Percentiles rank a stretch among this genome's conserved stretches.
phyloP scores from a whole-genome alignment of 2,329 filamentous ascomycete species.

The Xylariaceae sp. region DNA sequence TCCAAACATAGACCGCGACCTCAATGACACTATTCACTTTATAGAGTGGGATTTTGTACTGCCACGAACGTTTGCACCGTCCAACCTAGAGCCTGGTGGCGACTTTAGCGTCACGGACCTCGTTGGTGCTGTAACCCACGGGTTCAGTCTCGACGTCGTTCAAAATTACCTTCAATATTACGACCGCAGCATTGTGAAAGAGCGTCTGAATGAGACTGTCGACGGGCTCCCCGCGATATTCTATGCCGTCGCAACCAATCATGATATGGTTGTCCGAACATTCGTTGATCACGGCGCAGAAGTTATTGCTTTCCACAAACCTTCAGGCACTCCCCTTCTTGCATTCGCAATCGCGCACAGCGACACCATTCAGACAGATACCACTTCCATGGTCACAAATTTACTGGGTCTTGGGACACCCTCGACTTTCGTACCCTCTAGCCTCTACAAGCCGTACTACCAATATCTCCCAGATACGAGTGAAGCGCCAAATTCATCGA shows the following conservation, averaged over 20 bases:
- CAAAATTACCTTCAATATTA: constrained; percentile 12
- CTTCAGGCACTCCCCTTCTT: constrained; percentile 18
- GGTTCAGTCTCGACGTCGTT: constrained; percentile 11
- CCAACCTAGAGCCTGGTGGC: no score
- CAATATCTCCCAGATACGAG: constrained; percentile 17
- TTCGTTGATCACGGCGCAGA: constrained; percentile 30
- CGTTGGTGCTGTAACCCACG: constrained; percentile 20
- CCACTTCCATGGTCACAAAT: constrained; percentile 12
- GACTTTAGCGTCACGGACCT: constrained; percentile 12
- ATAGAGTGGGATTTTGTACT: no score
- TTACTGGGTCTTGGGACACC: constrained; percentile 27
- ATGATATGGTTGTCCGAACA: constrained; percentile 17
- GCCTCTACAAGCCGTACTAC: constrained; percentile 22
- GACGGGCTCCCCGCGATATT: constrained; percentile 27
- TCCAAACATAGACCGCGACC: no score
- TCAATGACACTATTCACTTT: no score
- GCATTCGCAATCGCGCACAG: constrained; percentile 25
- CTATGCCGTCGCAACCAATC: constrained; percentile 25
- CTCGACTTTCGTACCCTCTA: constrained; percentile 18
- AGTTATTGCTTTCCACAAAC: constrained; percentile 18
- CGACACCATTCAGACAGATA: constrained; percentile 5
- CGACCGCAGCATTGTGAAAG: constrained; percentile 7
- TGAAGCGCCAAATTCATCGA: background rate
- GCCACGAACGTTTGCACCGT: no score
- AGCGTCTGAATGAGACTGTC: constrained; percentile 20